phyloP scores from a whole-genome alignment of 139 green algal genomes.

The Tetraselmis striata region DNA sequence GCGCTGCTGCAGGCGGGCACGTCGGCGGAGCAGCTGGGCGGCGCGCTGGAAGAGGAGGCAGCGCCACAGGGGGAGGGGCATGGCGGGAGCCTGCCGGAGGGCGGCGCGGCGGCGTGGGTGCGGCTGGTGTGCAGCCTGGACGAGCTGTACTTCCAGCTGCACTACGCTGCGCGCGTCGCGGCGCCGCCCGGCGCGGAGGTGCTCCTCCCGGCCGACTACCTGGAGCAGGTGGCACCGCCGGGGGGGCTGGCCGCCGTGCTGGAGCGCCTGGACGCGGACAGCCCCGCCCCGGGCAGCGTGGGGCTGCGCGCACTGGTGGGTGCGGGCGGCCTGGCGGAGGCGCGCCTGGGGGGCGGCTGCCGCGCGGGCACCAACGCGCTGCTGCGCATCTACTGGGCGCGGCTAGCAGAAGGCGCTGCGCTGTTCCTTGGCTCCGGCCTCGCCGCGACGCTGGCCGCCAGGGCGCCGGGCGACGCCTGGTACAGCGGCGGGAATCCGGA shows the following conservation, averaged over 20 bases:
- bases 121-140: background rate
- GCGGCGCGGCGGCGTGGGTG: background rate
- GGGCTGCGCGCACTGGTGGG: background rate
- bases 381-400: background rate
- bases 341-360: background rate
- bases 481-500: background rate
- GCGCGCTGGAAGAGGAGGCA: background rate
- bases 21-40: background rate
- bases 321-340: background rate
- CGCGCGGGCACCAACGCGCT: background rate
- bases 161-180: background rate
- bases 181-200: background rate
- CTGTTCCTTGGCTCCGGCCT: background rate
- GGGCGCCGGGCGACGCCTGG: background rate
- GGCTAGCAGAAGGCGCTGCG: background rate
- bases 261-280: background rate
- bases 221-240: background rate
- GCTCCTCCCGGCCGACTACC: background rate
- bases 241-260: background rate
- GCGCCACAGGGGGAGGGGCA: background rate
- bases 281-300: background rate
- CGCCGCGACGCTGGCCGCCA: background rate
- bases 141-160: background rate
- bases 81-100: background rate
- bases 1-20: background rate